phyloP scores from a whole-genome alignment of 495 filamentous ascomycete species.

The Astrothelium subdiscretum region DNA sequence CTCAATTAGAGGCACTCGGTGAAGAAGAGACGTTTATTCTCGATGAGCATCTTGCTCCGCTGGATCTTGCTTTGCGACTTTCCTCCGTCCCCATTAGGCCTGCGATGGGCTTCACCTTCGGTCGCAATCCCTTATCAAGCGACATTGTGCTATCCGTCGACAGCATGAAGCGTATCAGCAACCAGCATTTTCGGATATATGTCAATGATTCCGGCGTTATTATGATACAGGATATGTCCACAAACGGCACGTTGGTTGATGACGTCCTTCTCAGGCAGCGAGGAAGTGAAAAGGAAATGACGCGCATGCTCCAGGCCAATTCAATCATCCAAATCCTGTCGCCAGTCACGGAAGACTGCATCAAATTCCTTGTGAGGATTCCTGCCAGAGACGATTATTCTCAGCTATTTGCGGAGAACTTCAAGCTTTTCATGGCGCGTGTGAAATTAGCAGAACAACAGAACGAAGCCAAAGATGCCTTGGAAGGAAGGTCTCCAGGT shows the following conservation, averaged over 20 bases:
- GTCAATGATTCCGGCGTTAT: slow-evolving; percentile 65
- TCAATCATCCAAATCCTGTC: slow-evolving; percentile 61
- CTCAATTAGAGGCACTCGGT: slow-evolving; percentile 23
- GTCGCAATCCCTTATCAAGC: slow-evolving; percentile 56
- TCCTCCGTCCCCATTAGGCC: slow-evolving; percentile 57
- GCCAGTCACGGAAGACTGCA: slow-evolving; percentile 25
- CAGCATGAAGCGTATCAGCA: slow-evolving; percentile 58
- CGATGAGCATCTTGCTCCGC: slow-evolving; percentile 10
- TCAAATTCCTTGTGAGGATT: slow-evolving; percentile 78
- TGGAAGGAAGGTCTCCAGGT: not conserved
- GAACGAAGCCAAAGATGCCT: not conserved
- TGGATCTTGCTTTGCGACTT: slow-evolving; percentile 68
- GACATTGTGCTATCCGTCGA: slow-evolving; percentile 54
- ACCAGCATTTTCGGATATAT: slow-evolving; percentile 84
- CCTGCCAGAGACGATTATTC: slow-evolving; percentile 53
- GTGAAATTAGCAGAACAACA: slow-evolving; percentile 10
- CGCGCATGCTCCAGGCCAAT: slow-evolving; percentile 57
- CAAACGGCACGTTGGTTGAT: slow-evolving; percentile 86
- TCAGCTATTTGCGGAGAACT: slow-evolving; percentile 47
- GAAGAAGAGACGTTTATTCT: slow-evolving; percentile 43
- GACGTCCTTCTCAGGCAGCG: slow-evolving; percentile 36
- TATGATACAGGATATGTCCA: slow-evolving; percentile 87
- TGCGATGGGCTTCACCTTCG: slow-evolving; percentile 66
- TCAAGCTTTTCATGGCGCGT: slow-evolving; percentile 37
- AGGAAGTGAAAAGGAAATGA: slow-evolving; percentile 29